phyloP scores from a whole-genome alignment of 306 rosid genomes.

The Abrus pulchellus region DNA sequence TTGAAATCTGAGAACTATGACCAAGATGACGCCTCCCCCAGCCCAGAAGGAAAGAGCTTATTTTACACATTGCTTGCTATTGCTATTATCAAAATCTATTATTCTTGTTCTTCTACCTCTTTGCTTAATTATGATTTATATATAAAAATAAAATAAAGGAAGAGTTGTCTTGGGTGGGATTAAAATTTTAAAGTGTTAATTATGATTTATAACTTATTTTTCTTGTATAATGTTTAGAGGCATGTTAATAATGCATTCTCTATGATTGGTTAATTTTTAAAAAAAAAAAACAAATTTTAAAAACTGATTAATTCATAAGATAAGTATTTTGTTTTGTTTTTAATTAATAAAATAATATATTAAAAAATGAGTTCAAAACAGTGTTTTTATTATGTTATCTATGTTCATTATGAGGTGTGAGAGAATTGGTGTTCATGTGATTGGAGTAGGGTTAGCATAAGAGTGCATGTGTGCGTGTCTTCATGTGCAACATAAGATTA shows the following conservation, averaged over 20 bases:
- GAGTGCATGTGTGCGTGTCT: conserved; percentile 53
- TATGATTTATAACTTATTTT: too few species aligned
- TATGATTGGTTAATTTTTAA: too few species aligned
- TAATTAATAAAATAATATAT: too few species aligned
- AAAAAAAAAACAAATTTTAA: too few species aligned
- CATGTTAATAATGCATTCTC: too few species aligned
- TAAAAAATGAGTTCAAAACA: background rate
- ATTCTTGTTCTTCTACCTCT: conserved; percentile 12
- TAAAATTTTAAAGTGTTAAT: background rate
- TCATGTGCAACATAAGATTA: conserved; percentile 52
- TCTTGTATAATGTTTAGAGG: too few species aligned
- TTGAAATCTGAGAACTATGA: conserved; percentile 63
- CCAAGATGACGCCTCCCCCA: conserved; percentile 66
- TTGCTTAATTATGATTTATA: background rate
- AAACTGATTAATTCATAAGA: too few species aligned
- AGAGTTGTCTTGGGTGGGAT: background rate
- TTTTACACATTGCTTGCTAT: conserved; percentile 36
- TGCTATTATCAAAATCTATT: background rate
- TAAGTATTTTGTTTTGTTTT: too few species aligned
- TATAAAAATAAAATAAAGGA: background rate
- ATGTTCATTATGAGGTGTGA: conserved; percentile 13
- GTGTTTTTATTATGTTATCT: background rate
- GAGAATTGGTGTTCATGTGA: conserved; percentile 8
- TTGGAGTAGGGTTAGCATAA: conserved; percentile 29
- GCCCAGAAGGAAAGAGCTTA: conserved; percentile 75